These are phyloP conservation scores for Candida boidinii DNA, from an alignment of 805 yeast species.

Conservation along the genomic window DNA sequence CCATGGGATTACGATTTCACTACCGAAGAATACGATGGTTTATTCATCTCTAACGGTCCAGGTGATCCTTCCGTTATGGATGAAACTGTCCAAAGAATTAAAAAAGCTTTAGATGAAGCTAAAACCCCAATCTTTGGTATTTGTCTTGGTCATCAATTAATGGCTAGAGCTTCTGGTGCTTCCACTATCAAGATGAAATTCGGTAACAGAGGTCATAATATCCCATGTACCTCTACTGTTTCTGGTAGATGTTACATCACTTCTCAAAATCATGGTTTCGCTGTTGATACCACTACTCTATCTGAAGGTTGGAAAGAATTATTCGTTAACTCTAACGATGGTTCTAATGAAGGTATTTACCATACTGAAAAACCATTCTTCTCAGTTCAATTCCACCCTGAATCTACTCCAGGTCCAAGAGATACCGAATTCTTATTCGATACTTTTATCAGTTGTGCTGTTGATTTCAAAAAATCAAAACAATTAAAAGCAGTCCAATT, in stretches of 20 bases:
- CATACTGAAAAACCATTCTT: slow-evolving; percentile 81
- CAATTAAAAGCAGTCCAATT: slow-evolving; percentile 65
- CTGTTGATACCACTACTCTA: slow-evolving; percentile 79
- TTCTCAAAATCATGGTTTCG: slow-evolving; percentile 98
- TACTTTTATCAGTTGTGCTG: slow-evolving; percentile 77
- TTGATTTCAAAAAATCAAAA: slow-evolving; percentile 49
- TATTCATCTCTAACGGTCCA: slow-evolving; percentile 96
- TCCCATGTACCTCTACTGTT: slow-evolving; percentile 84
- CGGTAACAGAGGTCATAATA: slow-evolving; percentile 98
- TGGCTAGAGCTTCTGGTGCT: slow-evolving; percentile 94
- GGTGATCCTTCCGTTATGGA: slow-evolving; percentile 94
- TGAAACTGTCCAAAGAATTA: slow-evolving; percentile 53
- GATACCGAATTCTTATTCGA: slow-evolving; percentile 97
- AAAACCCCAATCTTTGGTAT: slow-evolving; percentile 93
- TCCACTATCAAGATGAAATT: slow-evolving; percentile 87
- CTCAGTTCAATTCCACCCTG: slow-evolving; percentile 99
- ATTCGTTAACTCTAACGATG: slow-evolving; percentile 93
- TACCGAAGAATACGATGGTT: slow-evolving; percentile 81
- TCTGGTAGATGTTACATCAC: slow-evolving; percentile 97
- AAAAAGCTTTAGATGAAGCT: slow-evolving; percentile 48
- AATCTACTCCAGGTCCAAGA: slow-evolving; percentile 98
- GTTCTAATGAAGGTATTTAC: slow-evolving; percentile 97
- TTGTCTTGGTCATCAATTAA: slow-evolving; percentile 94
- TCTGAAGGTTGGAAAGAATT: slow-evolving; percentile 83
- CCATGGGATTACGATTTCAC: slow-evolving; percentile 92